These are phyloP conservation scores for Aspergillus sclerotioniger DNA, from an alignment of 495 filamentous ascomycete species.

Conservation along the genomic window DNA sequence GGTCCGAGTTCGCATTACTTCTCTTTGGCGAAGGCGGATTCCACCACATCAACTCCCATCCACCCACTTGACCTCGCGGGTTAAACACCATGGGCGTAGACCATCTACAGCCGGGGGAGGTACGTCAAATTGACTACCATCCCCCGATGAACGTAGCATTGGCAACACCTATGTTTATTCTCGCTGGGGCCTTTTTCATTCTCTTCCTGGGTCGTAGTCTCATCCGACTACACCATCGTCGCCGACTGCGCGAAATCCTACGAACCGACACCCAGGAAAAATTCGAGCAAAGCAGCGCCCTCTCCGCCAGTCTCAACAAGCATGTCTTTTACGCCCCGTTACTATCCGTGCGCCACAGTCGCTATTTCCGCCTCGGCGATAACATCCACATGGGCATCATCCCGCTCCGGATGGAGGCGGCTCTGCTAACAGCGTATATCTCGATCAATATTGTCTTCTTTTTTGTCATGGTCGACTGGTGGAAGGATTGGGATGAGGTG, in stretches of 20 bases:
- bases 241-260: conserved; percentile 22
- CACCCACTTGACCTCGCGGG: conserved; percentile 1
- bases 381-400: conserved; percentile 42
- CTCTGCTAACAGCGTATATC: conserved; percentile 33
- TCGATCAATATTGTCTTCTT: conserved; percentile 38
- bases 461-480: conserved; percentile 41
- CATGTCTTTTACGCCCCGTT: conserved; percentile 45
- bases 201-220: conserved; percentile 27
- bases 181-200: conserved; percentile 26
- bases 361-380: background rate
- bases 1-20: background rate
- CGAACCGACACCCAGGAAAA: conserved; percentile 26
- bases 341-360: conserved; percentile 14
- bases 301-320: conserved; percentile 34
- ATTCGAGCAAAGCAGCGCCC: conserved; percentile 16
- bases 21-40: background rate
- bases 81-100: conserved; percentile 24
- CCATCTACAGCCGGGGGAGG: conserved; percentile 11
- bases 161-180: conserved; percentile 36
- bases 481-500: conserved; percentile 29
- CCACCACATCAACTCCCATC: background rate
- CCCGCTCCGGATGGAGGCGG: conserved; percentile 36
- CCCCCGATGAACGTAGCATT: conserved; percentile 38
- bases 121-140: conserved; percentile 28
- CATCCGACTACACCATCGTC: conserved; percentile 30